phyloP scores from a whole-genome alignment of 352 stramenopile species.

The Pseudoperonospora humuli region DNA sequence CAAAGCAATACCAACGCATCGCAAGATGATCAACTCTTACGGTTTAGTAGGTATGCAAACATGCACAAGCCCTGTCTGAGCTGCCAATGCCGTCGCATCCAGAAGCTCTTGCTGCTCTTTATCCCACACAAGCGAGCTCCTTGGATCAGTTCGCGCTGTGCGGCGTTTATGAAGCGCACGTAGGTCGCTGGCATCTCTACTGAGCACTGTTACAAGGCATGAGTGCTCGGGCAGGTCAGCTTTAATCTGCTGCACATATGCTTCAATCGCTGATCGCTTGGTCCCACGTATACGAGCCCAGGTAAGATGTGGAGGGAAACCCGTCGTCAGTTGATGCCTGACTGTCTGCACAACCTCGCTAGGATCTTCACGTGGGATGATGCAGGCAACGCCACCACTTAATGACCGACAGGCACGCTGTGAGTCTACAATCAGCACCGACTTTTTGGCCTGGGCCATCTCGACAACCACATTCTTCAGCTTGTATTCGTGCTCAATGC shows the following conservation, averaged over 20 bases:
- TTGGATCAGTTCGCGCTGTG: constrained; percentile 63
- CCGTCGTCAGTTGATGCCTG: constrained; percentile 73
- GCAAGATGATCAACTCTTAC: too few species aligned
- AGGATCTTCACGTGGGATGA: constrained; percentile 46
- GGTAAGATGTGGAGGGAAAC: constrained; percentile 72
- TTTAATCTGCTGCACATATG: constrained; percentile 30
- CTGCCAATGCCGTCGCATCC: constrained; percentile 31
- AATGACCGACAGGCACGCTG: constrained; percentile 53
- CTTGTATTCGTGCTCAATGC: constrained; percentile 59
- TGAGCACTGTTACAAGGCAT: constrained; percentile 52
- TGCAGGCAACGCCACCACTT: constrained; percentile 48
- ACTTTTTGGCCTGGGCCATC: constrained; percentile 63
- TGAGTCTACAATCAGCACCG: constrained; percentile 69
- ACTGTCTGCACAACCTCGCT: constrained; percentile 43
- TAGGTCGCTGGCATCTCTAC: constrained; percentile 42
- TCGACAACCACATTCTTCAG: constrained; percentile 77
- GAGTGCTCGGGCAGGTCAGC: constrained; percentile 41
- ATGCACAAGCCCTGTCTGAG: constrained; percentile 61
- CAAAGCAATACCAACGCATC: neutral
- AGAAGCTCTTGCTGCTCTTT: constrained; percentile 58
- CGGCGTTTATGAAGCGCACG: constrained; percentile 71
- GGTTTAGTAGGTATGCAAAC: constrained; percentile 18
- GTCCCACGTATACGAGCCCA: constrained; percentile 54
- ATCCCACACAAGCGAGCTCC: constrained; percentile 73
- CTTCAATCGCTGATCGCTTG: constrained; percentile 34